phyloP scores from a whole-genome alignment of 2,329 filamentous ascomycete species.

The Raffaelea ambrosiae region DNA sequence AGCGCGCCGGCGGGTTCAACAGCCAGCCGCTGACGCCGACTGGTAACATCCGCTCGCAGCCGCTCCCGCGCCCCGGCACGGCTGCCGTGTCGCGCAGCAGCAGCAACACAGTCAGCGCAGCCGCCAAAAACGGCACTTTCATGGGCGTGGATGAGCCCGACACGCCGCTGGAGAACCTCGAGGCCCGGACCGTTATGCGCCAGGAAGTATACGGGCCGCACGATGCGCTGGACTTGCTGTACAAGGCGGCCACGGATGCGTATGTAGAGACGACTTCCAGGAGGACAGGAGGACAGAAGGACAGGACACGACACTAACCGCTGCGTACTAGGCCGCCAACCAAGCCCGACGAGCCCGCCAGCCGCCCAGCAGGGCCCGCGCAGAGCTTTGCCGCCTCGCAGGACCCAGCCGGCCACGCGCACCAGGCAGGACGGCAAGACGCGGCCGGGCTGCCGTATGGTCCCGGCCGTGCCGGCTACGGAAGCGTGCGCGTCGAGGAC shows the following conservation, averaged over 20 bases:
- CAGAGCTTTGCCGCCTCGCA: no score
- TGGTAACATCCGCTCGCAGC: slow-evolving; percentile 56
- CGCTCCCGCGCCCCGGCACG: slow-evolving; percentile 42
- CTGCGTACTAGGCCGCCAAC: neutral
- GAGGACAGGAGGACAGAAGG: no score
- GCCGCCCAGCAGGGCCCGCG: no score
- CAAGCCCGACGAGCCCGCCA: neutral
- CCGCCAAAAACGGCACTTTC: slow-evolving; percentile 9
- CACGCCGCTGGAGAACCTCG: slow-evolving; percentile 54
- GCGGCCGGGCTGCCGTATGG: no score
- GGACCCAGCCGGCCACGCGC: no score
- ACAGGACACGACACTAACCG: no score
- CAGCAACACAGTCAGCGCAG: slow-evolving; percentile 16
- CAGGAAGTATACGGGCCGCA: slow-evolving; percentile 80
- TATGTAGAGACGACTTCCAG: slow-evolving; percentile 9
- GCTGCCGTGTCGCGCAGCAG: slow-evolving; percentile 24
- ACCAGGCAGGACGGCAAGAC: no score
- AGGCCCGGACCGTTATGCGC: slow-evolving; percentile 57
- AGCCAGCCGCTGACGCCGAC: slow-evolving; percentile 56
- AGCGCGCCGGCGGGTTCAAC: slow-evolving; percentile 37
- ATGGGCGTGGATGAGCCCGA: slow-evolving; percentile 38
- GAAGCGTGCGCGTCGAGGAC: no score
- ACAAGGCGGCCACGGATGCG: slow-evolving; percentile 70
- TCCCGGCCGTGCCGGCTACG: no score
- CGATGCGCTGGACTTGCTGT: slow-evolving; percentile 84